Conservation (phyloP, 208 protist genomes). For the Trypanosoma caninum region DNA sequence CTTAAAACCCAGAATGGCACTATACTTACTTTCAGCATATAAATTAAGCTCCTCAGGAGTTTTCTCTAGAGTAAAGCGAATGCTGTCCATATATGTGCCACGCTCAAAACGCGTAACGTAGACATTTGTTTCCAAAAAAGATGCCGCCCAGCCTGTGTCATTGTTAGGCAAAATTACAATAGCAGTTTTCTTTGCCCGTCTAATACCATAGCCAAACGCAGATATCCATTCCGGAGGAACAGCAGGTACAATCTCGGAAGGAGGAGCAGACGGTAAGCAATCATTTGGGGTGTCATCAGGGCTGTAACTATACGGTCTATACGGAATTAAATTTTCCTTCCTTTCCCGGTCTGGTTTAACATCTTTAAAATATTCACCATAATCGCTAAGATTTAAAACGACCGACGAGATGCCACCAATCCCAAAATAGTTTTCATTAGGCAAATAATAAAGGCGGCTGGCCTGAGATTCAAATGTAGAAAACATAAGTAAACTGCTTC, state of each 20-base stretch:
- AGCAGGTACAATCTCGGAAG: not conserved
- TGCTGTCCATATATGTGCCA: slow-evolving; percentile 3
- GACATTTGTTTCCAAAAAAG: not conserved
- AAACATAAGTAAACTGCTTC: slow-evolving; percentile 6
- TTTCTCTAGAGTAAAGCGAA: not conserved
- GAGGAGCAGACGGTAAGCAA: slow-evolving; percentile 5
- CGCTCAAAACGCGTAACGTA: slow-evolving; percentile 1
- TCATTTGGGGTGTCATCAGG: slow-evolving; percentile 12
- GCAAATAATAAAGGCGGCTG: not conserved
- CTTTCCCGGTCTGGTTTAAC: slow-evolving; percentile 3
- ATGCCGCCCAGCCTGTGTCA: slow-evolving; percentile 1
- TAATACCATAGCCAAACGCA: not conserved
- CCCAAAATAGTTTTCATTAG: not conserved
- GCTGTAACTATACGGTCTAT: slow-evolving; percentile 16
- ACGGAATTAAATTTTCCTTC: not conserved
- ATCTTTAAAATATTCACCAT: slow-evolving; percentile 8
- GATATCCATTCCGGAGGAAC: slow-evolving; percentile 15
- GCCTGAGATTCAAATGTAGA: not conserved
- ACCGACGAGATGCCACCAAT: slow-evolving; percentile 14
- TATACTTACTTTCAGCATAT: not conserved
- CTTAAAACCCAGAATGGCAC: slow-evolving; percentile 7
- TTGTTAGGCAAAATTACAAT: not conserved
- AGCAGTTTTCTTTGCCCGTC: not conserved
- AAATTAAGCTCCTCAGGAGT: slow-evolving; percentile 2
- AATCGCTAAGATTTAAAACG: slow-evolving; percentile 10